Base-by-base conservation (phyloP, 768 basidiomycete genomes). In the Coprinopsis cinerea region DNA sequence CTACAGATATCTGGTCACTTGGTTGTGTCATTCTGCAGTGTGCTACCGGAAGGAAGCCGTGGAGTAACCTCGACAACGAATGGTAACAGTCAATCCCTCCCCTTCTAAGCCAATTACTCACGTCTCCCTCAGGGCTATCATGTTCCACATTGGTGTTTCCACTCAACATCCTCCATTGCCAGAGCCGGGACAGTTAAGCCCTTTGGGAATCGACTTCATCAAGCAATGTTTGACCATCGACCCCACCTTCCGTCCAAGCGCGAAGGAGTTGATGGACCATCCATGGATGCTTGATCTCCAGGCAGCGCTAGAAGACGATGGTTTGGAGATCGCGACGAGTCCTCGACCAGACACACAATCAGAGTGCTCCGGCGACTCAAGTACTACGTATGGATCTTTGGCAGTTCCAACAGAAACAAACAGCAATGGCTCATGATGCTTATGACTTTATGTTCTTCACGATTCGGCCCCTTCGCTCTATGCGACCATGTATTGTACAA, bases 1-100 rank as follows among this genome's bases (percentile, higher is more conserved):
- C 95, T 10, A 96, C 96, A 89, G 96, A 99, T 64, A 85, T 99
- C 37, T 99, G 96, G 96, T 91, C 92, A 20, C 68, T 97, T 50
- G 96, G 96, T 15, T 98, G 96, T 61, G 92, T 98, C n/a, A 84
- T 98, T 13, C 79, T 98, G 25, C 94, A 99, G 64, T 92, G 89
- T 61, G 90, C 92, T 4, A 99, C 96, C 0, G 96, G 96, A 0
- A 84, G 87, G 62, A 95, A 97, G 61, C 96, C 96, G 0, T 99
- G 96, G 96, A 94, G 89, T 59, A 94, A 95, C 62, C 83, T 95
- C 35, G 96, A 99, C 64, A 99, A 99, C 58, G 96, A 99, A 78
- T 99, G 96, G 96, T 93, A 55, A 54, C 80, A 52, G 24, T 47
- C 5, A 45, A 26, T 45, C 32, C 10, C 14, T 24, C 42, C 28